phyloP scores from a whole-genome alignment of 768 basidiomycete species.

The Serendipita sp. region DNA sequence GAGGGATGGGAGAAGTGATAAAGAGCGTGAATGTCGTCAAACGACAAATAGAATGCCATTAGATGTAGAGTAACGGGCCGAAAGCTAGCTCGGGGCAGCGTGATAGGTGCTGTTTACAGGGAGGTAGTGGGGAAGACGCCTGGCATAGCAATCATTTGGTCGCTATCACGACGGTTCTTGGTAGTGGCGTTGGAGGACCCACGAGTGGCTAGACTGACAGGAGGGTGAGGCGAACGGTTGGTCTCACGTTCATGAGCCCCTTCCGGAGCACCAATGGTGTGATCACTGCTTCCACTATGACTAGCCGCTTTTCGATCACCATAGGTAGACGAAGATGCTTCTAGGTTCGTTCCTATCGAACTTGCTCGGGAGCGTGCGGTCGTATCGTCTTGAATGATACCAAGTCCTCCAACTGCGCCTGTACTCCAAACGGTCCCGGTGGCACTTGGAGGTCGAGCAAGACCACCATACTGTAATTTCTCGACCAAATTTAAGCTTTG shows the following conservation, averaged over 20 bases:
- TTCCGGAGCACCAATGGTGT: background rate
- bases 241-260: background rate
- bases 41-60: background rate
- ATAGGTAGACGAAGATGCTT: background rate
- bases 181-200: background rate
- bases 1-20: background rate
- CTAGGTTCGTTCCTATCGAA: background rate
- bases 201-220: background rate
- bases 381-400: background rate
- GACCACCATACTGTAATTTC: no score
- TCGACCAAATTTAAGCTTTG: background rate
- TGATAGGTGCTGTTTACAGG: background rate
- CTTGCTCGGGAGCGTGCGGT: background rate
- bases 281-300: background rate
- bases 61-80: background rate
- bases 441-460: background rate
- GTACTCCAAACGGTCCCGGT: background rate
- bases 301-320: background rate
- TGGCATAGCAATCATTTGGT: background rate
- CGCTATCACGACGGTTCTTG: background rate
- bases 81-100: background rate
- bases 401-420: background rate
- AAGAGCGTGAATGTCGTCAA: background rate
- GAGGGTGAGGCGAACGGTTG: background rate
- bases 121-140: background rate